These are phyloP conservation scores for Calonectria naviculata DNA, from an alignment of 2,329 filamentous ascomycete species.

Conservation along the genomic window DNA sequence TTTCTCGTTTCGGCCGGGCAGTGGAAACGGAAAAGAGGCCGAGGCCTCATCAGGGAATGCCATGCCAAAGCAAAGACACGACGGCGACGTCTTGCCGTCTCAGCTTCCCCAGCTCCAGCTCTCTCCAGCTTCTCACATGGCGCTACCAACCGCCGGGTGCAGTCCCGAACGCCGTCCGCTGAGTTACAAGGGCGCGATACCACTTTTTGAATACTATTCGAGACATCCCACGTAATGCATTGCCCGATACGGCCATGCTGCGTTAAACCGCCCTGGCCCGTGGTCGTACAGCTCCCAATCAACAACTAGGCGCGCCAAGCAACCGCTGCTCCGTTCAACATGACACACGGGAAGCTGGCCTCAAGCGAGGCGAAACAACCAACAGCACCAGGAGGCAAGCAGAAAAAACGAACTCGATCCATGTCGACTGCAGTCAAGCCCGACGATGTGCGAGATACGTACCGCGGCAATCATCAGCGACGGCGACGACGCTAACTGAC, in stretches of 20 bases:
- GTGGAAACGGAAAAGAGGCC: slow-evolving; percentile 1
- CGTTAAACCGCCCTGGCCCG: neutral
- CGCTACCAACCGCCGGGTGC: neutral
- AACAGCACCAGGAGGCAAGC: neutral
- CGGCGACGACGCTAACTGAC: neutral
- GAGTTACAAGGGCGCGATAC: neutral
- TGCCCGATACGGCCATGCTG: neutral
- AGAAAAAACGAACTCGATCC: neutral
- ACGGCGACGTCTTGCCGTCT: neutral
- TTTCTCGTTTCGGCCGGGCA: neutral
- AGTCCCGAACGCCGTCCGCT: neutral
- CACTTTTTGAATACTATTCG: slow-evolving; percentile 1
- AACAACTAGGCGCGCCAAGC: slow-evolving; percentile 1
- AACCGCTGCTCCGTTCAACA: neutral
- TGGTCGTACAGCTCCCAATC: neutral
- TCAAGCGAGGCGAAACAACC: neutral
- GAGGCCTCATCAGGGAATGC: slow-evolving; percentile 1
- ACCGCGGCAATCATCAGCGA: neutral
- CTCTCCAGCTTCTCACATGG: slow-evolving; percentile 3
- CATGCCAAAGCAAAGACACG: neutral
- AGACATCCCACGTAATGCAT: slow-evolving; percentile 5
- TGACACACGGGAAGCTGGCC: slow-evolving; percentile 6
- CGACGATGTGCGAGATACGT: neutral
- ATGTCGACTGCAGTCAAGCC: neutral
- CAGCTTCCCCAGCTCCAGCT: neutral